Conservation (phyloP, 495 filamentous ascomycete genomes). For the Entonaema liquescens region DNA sequence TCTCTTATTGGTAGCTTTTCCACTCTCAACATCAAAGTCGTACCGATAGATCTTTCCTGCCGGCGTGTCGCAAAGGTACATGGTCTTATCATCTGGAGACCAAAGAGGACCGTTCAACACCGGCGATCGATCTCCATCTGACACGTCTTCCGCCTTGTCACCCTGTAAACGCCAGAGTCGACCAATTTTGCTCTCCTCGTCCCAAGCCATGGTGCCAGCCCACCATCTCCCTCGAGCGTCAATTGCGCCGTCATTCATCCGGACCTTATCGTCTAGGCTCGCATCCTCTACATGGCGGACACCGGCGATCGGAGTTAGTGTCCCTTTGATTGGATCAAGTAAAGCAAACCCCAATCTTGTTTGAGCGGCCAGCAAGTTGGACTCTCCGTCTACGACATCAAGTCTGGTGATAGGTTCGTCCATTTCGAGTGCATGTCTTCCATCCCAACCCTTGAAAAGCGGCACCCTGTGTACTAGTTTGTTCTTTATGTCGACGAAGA, state of each 20-base stretch:
- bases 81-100: not conserved
- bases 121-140: not conserved
- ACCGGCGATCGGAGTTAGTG: not conserved
- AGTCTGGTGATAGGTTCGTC: not conserved
- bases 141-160: not conserved
- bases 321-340: not conserved
- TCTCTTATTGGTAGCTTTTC: not conserved
- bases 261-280: not conserved
- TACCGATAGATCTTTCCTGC: not conserved
- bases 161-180: not conserved
- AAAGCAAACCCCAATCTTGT: not conserved
- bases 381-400: not conserved
- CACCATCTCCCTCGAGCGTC: not conserved
- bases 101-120: not conserved
- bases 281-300: not conserved
- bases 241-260: not conserved
- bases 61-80: not conserved
- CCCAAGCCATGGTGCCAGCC: not conserved
- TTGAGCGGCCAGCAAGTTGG: not conserved
- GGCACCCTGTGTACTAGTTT: conserved; percentile 25
- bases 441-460: not conserved
- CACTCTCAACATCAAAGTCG: not conserved
- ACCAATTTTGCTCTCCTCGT: not conserved
- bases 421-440: not conserved
- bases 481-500: conserved; percentile 35